Evolutionary conservation across 768 basidiomycete species (phyloP).

Genomic region (Pulveroboletus sp.): DNA sequence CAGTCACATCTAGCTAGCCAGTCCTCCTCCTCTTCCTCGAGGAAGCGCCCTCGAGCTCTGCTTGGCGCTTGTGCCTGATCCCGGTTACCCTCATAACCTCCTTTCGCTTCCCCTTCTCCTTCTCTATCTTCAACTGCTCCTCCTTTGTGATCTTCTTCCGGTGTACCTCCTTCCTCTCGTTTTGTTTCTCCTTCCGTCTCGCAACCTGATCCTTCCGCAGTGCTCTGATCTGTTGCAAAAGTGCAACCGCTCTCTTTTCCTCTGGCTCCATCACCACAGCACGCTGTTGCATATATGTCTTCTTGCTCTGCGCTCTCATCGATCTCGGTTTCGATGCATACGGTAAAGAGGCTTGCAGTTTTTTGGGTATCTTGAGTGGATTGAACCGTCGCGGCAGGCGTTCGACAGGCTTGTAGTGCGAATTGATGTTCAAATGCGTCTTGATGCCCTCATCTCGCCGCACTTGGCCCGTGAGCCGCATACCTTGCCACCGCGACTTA

Average conservation of each 20-base stretch:
- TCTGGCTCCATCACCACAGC: constrained; percentile 95
- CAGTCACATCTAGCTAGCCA: neutral
- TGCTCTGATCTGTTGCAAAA: constrained; percentile 92
- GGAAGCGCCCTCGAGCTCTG: constrained; percentile 49
- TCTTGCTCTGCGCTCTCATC: constrained; percentile 63
- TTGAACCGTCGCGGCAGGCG: constrained; percentile 85
- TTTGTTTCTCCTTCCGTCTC: constrained; percentile 80
- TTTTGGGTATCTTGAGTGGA: constrained; percentile 79
- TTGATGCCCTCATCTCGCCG: constrained; percentile 80
- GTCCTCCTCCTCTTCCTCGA: constrained; percentile 50
- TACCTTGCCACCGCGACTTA: constrained; percentile 84
- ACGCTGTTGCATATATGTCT: constrained; percentile 91
- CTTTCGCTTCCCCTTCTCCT: constrained; percentile 72
- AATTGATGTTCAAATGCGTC: constrained; percentile 78
- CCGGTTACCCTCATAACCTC: constrained; percentile 70
- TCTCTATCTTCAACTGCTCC: constrained; percentile 56
- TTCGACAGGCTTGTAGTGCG: constrained; percentile 80
- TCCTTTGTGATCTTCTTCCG: constrained; percentile 71
- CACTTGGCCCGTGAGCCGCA: constrained; percentile 94
- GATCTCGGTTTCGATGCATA: constrained; percentile 90
- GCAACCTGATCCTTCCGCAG: constrained; percentile 83
- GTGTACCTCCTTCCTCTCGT: constrained; percentile 63
- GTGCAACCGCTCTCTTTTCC: constrained; percentile 85
- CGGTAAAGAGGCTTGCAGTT: constrained; percentile 86
- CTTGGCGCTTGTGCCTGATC: constrained; percentile 65